Base-by-base conservation (phyloP, 2,329 filamentous ascomycete species). In the Metarhizium album region DNA sequence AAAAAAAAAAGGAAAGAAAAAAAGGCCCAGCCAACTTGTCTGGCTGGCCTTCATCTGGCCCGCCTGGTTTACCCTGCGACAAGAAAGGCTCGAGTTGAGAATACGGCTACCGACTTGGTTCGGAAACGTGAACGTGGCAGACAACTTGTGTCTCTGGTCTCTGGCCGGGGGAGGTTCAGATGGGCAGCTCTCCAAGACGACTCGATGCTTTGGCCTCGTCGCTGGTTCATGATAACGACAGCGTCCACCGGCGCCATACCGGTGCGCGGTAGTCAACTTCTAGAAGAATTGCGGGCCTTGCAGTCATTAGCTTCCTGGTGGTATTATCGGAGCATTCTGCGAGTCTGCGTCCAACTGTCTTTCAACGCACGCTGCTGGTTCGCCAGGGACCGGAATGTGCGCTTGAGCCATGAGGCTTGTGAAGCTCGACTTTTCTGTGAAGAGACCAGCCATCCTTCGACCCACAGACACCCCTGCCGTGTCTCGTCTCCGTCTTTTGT, bases 321-420 rank as follows among this genome's bases (percentile, higher is more conserved):
- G 54, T 55, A 52, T 65, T 55, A 52, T 65, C 59, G 61, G 62
- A 62, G 59, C 53, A 62, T 64, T 64, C 57, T 64, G 59, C 55
- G 57, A 62, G 63, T 64, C 57, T 64, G 59, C 55, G 57, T 60
- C 60, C 54, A 62, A 59, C 53, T 52, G 37, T 52, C n/a, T n/a
- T n/a, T 46, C 50, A 50, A 45, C 48, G 46, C 37, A 24, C 27
- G 20, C 42, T 50, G 31, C 31, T 46, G 42, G 52, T 54, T 53
- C 54, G 53, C 48, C 53, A 52, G 45, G 46, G 49, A 46, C 40
- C 52, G 54, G 52, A 53, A 56, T 54, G 49, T 48, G 51, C 47
- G 47, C 54, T 54, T 53, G 37, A 40, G 37, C 37, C 18, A 35
- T 51, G 52, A 47, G 47, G 54, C 46, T 50, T 50, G 52, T 49